Conservation (phyloP, 495 filamentous ascomycete genomes). For the Talaromyces borbonicus region DNA sequence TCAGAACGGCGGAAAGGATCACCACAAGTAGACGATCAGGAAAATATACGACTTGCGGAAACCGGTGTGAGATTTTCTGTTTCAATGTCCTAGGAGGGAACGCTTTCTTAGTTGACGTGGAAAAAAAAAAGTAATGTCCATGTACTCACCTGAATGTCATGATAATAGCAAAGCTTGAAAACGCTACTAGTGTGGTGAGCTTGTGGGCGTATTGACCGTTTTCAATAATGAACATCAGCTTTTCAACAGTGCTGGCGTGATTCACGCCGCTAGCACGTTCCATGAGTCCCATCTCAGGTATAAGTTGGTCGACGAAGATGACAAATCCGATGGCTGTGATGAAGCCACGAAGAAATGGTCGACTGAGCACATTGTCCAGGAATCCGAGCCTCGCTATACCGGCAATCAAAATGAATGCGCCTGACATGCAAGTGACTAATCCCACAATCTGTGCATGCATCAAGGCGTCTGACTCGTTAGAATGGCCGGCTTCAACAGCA, state of each 20-base stretch:
- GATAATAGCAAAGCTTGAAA: conserved; percentile 74
- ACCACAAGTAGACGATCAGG: conserved; percentile 92
- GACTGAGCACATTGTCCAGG: conserved; percentile 84
- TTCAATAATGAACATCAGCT: conserved; percentile 66
- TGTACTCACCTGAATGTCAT: conserved; percentile 72
- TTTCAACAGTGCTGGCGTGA: conserved; percentile 79
- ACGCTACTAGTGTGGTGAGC: conserved; percentile 65
- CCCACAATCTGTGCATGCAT: conserved; percentile 77
- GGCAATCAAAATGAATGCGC: conserved; percentile 74
- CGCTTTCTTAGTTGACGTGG: conserved; percentile 9
- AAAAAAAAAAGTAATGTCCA: background rate
- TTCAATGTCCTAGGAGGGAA: conserved; percentile 56
- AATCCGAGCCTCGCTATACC: conserved; percentile 84
- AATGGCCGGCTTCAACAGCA: conserved; percentile 57
- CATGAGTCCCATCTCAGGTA: conserved; percentile 79
- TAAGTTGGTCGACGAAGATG: conserved; percentile 88
- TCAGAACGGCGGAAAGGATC: conserved; percentile 70
- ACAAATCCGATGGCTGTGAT: conserved; percentile 95
- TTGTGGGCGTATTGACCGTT: conserved; percentile 56
- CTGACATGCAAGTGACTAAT: conserved; percentile 79
- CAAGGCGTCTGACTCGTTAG: conserved; percentile 58
- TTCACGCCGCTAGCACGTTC: conserved; percentile 49
- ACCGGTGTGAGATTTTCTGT: conserved; percentile 67
- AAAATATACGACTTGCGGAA: conserved; percentile 74
- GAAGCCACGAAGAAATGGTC: conserved; percentile 88